Conservation (phyloP, 2,329 filamentous ascomycete species). For the Cordyceps pruinosa region DNA sequence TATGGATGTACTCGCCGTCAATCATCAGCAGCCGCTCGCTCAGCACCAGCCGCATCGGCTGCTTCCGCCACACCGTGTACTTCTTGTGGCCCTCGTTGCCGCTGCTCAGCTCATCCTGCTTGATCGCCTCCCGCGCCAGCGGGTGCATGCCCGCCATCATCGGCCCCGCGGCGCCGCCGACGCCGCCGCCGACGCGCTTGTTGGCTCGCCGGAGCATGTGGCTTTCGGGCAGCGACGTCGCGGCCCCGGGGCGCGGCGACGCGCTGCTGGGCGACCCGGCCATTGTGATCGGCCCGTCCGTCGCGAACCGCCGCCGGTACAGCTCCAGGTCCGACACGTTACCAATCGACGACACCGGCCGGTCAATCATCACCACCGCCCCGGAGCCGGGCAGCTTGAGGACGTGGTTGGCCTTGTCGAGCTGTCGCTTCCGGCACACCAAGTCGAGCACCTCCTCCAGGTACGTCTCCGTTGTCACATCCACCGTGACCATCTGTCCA, state of each 20-base stretch:
- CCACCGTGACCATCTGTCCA: constrained; percentile 65
- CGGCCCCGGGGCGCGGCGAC: constrained; percentile 54
- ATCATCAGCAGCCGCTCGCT: constrained; percentile 72
- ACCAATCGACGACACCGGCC: constrained; percentile 71
- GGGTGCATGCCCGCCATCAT: constrained; percentile 57
- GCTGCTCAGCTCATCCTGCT: constrained; percentile 51
- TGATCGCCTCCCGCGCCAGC: constrained; percentile 55
- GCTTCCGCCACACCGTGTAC: constrained; percentile 75
- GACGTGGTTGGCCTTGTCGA: constrained; percentile 74
- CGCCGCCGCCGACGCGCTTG: constrained; percentile 14
- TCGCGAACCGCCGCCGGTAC: constrained; percentile 65
- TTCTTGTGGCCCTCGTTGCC: constrained; percentile 59
- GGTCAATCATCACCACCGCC: constrained; percentile 68
- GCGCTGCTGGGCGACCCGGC: constrained; percentile 61
- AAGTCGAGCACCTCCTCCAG: constrained; percentile 74
- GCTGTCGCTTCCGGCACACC: constrained; percentile 67
- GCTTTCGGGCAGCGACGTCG: constrained; percentile 40
- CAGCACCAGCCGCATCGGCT: constrained; percentile 73
- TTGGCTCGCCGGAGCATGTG: constrained; percentile 9
- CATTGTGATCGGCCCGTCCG: constrained; percentile 63
- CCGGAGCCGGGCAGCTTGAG: constrained; percentile 70
- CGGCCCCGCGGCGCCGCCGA: constrained; percentile 41
- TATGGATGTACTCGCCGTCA: constrained; percentile 80
- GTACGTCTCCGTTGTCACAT: constrained; percentile 77
- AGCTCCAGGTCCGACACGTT: constrained; percentile 70